Evolutionary conservation across 192 early-diverging fungal species (phyloP).

Genomic region (Haplosporangium gracile): DNA sequence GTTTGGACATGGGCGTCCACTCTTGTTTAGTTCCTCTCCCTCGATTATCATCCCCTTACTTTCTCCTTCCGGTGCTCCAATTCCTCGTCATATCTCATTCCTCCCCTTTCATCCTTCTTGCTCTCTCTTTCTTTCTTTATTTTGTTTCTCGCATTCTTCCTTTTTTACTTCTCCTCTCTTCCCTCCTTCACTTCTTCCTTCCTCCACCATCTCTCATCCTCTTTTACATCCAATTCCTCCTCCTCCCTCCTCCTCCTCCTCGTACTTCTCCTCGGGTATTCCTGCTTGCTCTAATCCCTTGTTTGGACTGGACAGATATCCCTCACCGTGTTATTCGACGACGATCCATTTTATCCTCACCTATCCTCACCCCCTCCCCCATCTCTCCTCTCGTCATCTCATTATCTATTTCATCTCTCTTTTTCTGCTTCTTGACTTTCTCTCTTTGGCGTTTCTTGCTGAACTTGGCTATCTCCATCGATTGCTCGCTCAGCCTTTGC

Average conservation of each 20-base stretch:
- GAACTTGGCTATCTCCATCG: not conserved
- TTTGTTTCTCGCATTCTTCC: not conserved
- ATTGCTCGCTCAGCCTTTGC: not conserved
- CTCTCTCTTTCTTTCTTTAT: not conserved
- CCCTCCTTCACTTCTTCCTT: not conserved
- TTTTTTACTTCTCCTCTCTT: not conserved
- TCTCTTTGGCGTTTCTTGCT: not conserved
- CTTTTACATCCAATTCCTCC: not conserved
- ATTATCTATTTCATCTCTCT: not conserved
- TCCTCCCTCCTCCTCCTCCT: not conserved
- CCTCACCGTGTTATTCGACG: not conserved
- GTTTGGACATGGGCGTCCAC: not conserved
- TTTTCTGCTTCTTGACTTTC: not conserved
- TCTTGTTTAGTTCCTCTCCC: too few relatives aligned
- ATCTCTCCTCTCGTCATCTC: conserved; percentile 7
- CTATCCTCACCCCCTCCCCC: not conserved
- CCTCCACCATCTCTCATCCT: not conserved
- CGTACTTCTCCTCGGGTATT: not conserved
- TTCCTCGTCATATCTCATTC: not conserved
- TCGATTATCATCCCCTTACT: conserved; percentile 5
- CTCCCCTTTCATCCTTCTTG: not conserved
- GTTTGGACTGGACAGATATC: not conserved
- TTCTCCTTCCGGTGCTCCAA: not conserved
- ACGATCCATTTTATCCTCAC: conserved; percentile 7
- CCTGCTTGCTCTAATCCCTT: not conserved